phyloP scores from a whole-genome alignment of 148 eudicot species.

The Pouteria glomerata region DNA sequence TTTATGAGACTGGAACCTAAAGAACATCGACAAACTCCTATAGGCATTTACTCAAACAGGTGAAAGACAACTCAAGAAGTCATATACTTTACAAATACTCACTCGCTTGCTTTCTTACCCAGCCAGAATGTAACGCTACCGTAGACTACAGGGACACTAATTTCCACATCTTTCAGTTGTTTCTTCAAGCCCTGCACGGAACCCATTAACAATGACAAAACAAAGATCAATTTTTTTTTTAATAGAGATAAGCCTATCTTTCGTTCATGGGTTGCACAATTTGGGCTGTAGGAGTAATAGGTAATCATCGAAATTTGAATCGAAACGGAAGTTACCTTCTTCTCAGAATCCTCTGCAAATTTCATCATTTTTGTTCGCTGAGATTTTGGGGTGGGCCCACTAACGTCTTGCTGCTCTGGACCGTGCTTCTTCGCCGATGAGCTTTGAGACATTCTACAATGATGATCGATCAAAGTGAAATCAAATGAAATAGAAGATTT shows the following conservation, averaged over 20 bases:
- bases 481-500: neutral
- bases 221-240: neutral
- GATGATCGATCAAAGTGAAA: neutral
- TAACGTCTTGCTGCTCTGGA: constrained; percentile 36
- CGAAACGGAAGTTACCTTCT: constrained; percentile 25
- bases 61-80: neutral
- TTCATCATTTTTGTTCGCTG: constrained; percentile 47
- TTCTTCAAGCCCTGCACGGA: constrained; percentile 41
- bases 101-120: constrained; percentile 95
- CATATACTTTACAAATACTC: constrained; percentile 19
- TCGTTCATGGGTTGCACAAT: neutral
- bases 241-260: neutral
- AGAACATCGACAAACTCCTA: neutral
- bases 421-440: constrained; percentile 28
- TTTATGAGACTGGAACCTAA: constrained; percentile 66
- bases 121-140: constrained; percentile 86
- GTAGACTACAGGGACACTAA: constrained; percentile 63
- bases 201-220: neutral
- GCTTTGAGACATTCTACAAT: constrained; percentile 29
- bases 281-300: neutral
- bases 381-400: constrained; percentile 38
- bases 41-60: constrained; percentile 18
- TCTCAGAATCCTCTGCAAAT: constrained; percentile 38
- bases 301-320: neutral
- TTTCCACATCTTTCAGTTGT: constrained; percentile 64